Percentiles rank a stretch among this genome's conserved stretches.
Conservation (phyloP, 2,329 filamentous ascomycete species). For the Penicillium sp. region DNA sequence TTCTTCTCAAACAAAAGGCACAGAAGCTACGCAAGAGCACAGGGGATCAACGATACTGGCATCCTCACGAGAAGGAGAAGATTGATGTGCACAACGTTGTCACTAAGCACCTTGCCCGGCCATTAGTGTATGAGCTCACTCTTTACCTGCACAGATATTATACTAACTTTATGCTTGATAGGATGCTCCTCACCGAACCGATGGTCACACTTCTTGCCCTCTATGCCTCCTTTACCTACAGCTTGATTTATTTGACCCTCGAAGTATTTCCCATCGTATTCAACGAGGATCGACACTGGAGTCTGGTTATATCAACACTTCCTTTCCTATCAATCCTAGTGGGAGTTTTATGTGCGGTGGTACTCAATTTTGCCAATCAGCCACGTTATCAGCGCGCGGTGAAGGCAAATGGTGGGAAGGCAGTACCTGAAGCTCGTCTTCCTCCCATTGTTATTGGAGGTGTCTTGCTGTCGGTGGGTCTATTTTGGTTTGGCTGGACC, state of each 20-base stretch:
- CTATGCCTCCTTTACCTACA: slow-evolving; percentile 50
- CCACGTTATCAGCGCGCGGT: slow-evolving; percentile 38
- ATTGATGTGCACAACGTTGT: slow-evolving; percentile 43
- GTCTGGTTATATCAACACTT: slow-evolving; percentile 39
- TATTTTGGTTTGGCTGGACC: slow-evolving; percentile 50
- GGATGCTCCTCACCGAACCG: slow-evolving; percentile 50
- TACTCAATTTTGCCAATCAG: slow-evolving; percentile 46
- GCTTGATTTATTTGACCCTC: slow-evolving; percentile 49
- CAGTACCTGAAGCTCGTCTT: slow-evolving; percentile 44
- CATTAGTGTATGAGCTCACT: slow-evolving; percentile 10
- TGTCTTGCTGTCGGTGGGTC: slow-evolving; percentile 43
- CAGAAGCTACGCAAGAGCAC: slow-evolving; percentile 38
- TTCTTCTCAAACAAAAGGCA: slow-evolving; percentile 43
- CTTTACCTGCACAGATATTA: too few species aligned
- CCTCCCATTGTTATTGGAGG: slow-evolving; percentile 50
- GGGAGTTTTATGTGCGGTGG: slow-evolving; percentile 43
- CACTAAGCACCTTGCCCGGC: slow-evolving; percentile 46
- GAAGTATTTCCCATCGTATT: slow-evolving; percentile 53
- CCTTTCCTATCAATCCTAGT: slow-evolving; percentile 49
- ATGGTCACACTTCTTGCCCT: slow-evolving; percentile 50
- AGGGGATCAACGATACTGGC: slow-evolving; percentile 42
- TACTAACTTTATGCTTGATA: slow-evolving; percentile 9
- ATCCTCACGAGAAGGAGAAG: slow-evolving; percentile 48
- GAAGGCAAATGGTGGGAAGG: slow-evolving; percentile 27
- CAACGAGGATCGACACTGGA: slow-evolving; percentile 40